Conservation (phyloP, 352 stramenopile genomes). For the Halophytophthora batemanensis region DNA sequence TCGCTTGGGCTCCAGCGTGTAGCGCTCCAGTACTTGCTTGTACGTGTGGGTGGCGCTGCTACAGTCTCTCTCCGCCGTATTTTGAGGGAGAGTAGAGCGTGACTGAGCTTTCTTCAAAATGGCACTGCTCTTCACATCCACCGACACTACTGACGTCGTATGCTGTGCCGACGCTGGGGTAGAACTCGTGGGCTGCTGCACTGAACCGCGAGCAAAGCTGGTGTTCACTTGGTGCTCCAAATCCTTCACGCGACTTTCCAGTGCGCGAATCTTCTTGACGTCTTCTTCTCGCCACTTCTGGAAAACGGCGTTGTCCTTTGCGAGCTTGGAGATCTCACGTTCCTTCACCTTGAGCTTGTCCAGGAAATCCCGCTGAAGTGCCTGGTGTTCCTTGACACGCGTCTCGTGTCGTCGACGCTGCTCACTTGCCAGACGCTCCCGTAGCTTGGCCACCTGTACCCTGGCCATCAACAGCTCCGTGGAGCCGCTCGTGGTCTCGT, state of each 20-base stretch:
- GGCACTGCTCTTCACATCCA: neutral
- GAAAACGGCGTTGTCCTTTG: slow-evolving; percentile 60
- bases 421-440: slow-evolving; percentile 44
- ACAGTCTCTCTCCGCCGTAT: slow-evolving; percentile 2
- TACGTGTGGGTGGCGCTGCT: slow-evolving; percentile 17
- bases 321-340: slow-evolving; percentile 47
- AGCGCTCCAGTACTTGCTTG: slow-evolving; percentile 40
- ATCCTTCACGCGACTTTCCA: slow-evolving; percentile 46
- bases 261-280: slow-evolving; percentile 40
- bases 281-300: slow-evolving; percentile 63
- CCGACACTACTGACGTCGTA: slow-evolving; percentile 1
- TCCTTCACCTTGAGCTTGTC: slow-evolving; percentile 63
- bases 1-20: slow-evolving; percentile 26
- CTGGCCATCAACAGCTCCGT: slow-evolving; percentile 60
- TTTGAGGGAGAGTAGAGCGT: slow-evolving; percentile 14
- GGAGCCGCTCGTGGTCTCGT: slow-evolving; percentile 44
- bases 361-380: slow-evolving; percentile 40
- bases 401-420: slow-evolving; percentile 44
- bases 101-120: slow-evolving; percentile 16
- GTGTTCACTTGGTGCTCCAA: slow-evolving; percentile 22
- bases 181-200: neutral
- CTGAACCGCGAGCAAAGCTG: neutral
- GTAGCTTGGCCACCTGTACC: slow-evolving; percentile 53
- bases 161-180: slow-evolving; percentile 6
- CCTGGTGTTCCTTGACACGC: slow-evolving; percentile 57